These are phyloP conservation scores for Pueraria montana DNA, from an alignment of 306 rosid genomes.

Conservation along the genomic window DNA sequence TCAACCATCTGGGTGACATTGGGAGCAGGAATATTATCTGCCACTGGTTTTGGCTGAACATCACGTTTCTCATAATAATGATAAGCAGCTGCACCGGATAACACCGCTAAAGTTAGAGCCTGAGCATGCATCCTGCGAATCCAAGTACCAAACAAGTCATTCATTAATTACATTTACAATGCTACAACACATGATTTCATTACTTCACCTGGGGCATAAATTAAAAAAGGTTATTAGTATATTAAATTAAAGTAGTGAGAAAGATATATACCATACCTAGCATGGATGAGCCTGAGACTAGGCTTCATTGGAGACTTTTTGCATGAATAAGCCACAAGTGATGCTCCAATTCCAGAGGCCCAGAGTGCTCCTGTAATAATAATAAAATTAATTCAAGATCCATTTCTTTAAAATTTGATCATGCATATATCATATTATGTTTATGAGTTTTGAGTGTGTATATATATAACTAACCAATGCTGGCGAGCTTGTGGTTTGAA, in stretches of 20 bases:
- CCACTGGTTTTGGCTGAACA: constrained; percentile 10
- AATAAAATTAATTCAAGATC: constrained; percentile 12
- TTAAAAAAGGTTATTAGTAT: not conserved
- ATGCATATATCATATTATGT: not conserved
- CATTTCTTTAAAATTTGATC: not conserved
- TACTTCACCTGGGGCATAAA: not conserved
- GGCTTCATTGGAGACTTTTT: constrained; percentile 72
- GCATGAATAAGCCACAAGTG: constrained; percentile 63
- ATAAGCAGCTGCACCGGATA: constrained; percentile 81
- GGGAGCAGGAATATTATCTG: constrained; percentile 29
- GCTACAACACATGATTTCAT: not conserved
- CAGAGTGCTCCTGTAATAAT: constrained; percentile 66
- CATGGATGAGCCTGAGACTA: constrained; percentile 90
- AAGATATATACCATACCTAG: constrained; percentile 56
- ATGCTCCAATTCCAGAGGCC: constrained; percentile 85
- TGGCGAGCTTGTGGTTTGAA: constrained; percentile 77
- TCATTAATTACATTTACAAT: not conserved
- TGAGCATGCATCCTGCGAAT: constrained; percentile 82
- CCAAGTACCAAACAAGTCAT: not conserved
- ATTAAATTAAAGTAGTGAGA: not conserved
- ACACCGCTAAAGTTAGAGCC: constrained; percentile 82
- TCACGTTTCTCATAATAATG: constrained; percentile 68
- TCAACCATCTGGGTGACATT: constrained; percentile 14
- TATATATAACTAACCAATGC: constrained; percentile 64
- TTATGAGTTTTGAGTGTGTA: not conserved